Conservation (phyloP, 208 protist species). For the Crithidia fasciculata region DNA sequence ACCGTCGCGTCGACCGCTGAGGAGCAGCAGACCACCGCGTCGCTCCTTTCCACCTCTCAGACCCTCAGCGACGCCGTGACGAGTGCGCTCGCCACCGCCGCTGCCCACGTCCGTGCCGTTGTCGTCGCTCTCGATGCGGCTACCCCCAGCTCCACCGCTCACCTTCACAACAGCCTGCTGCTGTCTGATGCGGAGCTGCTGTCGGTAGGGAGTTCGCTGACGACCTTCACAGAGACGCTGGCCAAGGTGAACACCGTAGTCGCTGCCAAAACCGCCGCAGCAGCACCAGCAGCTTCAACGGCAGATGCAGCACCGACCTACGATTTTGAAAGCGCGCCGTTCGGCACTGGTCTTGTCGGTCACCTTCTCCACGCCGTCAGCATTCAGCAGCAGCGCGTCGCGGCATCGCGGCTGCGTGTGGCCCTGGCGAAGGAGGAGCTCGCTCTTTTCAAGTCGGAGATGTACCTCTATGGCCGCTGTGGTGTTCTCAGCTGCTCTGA, state of each 20-base stretch:
- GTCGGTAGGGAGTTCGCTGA: conserved; percentile 51
- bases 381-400: conserved; percentile 40
- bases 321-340: no score
- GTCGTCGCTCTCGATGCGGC: conserved; percentile 55
- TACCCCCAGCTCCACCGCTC: conserved; percentile 32
- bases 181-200: conserved; percentile 79
- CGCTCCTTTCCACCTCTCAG: conserved; percentile 19
- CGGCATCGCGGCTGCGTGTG: conserved; percentile 49
- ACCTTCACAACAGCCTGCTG: conserved; percentile 62
- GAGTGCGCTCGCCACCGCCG: conserved; percentile 11
- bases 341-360: conserved; percentile 4
- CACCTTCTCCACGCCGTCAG: conserved; percentile 49
- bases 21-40: conserved; percentile 14
- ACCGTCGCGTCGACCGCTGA: not conserved
- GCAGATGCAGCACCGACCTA: no score
- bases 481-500: conserved; percentile 60
- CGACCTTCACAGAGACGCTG: conserved; percentile 49
- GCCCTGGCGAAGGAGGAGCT: conserved; percentile 85
- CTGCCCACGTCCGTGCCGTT: conserved; percentile 18
- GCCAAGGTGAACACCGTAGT: conserved; percentile 18
- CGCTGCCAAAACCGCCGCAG: not conserved
- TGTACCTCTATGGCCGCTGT: conserved; percentile 53
- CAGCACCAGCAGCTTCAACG: not conserved
- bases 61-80: conserved; percentile 12
- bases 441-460: conserved; percentile 72